Base-by-base conservation (phyloP, 352 stramenopile species). In the Plasmopara muralis region DNA sequence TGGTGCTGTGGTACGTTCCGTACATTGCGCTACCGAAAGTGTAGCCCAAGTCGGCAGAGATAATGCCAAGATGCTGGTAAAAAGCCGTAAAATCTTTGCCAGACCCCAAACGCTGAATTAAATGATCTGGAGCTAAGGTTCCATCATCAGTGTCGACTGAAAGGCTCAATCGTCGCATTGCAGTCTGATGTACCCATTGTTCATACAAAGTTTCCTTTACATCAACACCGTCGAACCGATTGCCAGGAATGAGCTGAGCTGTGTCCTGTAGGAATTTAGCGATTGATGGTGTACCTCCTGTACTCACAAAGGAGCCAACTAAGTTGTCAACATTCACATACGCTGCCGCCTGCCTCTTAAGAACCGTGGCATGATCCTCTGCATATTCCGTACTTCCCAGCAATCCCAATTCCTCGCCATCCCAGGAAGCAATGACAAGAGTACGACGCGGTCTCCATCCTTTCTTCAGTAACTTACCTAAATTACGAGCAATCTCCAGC, bases 281-380 rank as follows among this genome's bases (percentile, higher is more conserved):
- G 31, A 95, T 70, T 5, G 80, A 75, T 0, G 80, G 82, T 18
- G 70, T 88, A 6, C 72, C 72, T 18, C 62, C 61, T 0, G 74
- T 66, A 20, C 61, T 68, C 1, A 93, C 55, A 4, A 68, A 49
- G 5, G 68, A 51, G 3, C 83, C 84, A 2, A 73, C 72, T 6
- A 91, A 70, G 28, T 70, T 74, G 43, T 95, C 85, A 9, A 89
- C 77, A 53, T 95, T 95, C n/a, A 95, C 55, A 54, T 93, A 95
- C 5, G 75, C 74, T 0, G 81, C 62, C 0, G 74, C 74, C 15
- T 87, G 60, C 43, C 76, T 59, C 15, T 85, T 65, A 10, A 86
- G 43, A 15, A 74, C 41, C 35, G 70, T 35, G 0, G 64, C 64
- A 52, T 90, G 68, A 38, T 75, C 66, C 14, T 96, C 68, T 72